phyloP scores from a whole-genome alignment of 768 basidiomycete species.

The Leccinum barrowsii region DNA sequence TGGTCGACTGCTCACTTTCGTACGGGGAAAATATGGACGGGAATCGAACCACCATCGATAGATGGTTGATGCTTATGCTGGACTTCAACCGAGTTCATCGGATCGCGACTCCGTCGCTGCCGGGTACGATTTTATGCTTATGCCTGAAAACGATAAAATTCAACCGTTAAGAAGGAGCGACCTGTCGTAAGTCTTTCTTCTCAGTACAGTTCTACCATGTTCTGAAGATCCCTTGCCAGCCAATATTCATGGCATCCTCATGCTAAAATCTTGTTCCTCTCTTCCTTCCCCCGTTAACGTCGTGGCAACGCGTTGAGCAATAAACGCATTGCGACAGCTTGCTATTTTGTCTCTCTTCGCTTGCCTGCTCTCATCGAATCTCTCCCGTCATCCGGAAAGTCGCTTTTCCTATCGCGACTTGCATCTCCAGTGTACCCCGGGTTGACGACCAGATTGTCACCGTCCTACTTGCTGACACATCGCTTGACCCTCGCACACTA shows the following conservation, averaged over 20 bases:
- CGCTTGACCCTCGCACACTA: constrained; percentile 88
- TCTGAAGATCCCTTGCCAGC: constrained; percentile 36
- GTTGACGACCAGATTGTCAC: constrained; percentile 68
- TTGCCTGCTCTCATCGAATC: constrained; percentile 84
- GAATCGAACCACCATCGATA: constrained; percentile 50
- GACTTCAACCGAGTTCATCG: constrained; percentile 59
- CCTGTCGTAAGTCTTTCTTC: constrained; percentile 45
- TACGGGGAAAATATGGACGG: constrained; percentile 44
- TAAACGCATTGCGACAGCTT: constrained; percentile 55
- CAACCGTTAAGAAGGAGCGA: constrained; percentile 42
- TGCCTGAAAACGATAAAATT: constrained; percentile 29
- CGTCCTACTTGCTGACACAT: constrained; percentile 92
- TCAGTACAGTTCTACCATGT: neutral
- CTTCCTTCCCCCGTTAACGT: constrained; percentile 34
- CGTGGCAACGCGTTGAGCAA: constrained; percentile 62
- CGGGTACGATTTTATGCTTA: constrained; percentile 40
- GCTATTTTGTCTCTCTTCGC: constrained; percentile 60
- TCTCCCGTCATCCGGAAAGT: constrained; percentile 85
- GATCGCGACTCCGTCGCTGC: constrained; percentile 44
- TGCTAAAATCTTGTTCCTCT: constrained; percentile 46
- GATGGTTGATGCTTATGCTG: constrained; percentile 75
- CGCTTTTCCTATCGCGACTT: constrained; percentile 72
- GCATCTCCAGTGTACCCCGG: constrained; percentile 61
- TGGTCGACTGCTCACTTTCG: constrained; percentile 60
- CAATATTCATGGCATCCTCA: constrained; percentile 63